These are phyloP conservation scores for Phytopythium cucurbitacearum DNA, from an alignment of 352 stramenopile species.

Conservation along the genomic window DNA sequence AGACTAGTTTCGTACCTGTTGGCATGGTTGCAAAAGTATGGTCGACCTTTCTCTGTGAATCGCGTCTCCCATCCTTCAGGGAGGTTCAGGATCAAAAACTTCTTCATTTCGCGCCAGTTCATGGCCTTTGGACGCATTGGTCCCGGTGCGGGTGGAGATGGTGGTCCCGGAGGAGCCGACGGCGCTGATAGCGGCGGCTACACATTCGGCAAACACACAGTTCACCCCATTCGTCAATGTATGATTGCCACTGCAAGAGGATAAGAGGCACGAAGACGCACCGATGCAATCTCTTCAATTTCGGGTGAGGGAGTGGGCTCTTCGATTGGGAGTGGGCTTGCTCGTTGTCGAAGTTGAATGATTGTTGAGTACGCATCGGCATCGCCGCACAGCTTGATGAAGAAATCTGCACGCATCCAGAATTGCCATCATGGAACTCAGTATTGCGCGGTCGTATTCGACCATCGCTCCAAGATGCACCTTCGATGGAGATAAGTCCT, in stretches of 20 bases:
- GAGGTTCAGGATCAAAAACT: constrained; percentile 60
- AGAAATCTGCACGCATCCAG: constrained; percentile 44
- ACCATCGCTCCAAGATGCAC: constrained; percentile 13
- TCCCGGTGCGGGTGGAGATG: constrained; percentile 18
- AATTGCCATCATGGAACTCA: neutral
- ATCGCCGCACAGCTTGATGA: constrained; percentile 68
- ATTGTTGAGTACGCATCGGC: constrained; percentile 46
- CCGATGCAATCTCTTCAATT: constrained; percentile 2
- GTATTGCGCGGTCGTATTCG: no score
- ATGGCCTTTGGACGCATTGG: constrained; percentile 37
- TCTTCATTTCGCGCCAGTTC: constrained; percentile 77
- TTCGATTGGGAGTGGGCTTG: constrained; percentile 1
- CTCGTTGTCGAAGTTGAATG: constrained; percentile 6
- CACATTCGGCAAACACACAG: neutral
- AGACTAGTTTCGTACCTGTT: constrained; percentile 32
- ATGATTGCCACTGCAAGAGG: neutral
- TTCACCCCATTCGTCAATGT: no score
- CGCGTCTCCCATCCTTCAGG: constrained; percentile 78
- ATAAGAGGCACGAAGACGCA: constrained; percentile 1
- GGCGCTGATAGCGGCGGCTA: constrained; percentile 15
- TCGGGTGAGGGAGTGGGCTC: neutral
- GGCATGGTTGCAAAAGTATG: constrained; percentile 81
- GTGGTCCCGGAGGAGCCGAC: constrained; percentile 3
- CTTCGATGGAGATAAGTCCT: constrained; percentile 69
- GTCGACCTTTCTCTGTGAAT: constrained; percentile 74